Percentiles rank a stretch among this genome's conserved stretches.
These are phyloP conservation scores for Gracilaria caudata DNA, from an alignment of 23 red algal genomes.

Conservation along the genomic window DNA sequence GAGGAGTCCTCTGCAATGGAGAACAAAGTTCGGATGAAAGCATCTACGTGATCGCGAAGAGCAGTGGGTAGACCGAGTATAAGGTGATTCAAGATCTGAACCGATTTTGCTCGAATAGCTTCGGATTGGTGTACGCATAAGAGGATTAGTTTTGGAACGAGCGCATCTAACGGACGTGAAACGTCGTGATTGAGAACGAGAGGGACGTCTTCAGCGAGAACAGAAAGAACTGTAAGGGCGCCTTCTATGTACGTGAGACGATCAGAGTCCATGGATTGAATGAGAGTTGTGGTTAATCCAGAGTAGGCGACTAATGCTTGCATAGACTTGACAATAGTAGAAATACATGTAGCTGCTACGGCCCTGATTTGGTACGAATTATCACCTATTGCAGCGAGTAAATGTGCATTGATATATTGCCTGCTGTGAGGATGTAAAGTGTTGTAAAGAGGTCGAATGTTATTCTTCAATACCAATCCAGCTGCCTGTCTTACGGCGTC, in stretches of 20 bases:
- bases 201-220: slow-evolving; percentile 79
- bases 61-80: slow-evolving; percentile 69
- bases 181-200: slow-evolving; percentile 66
- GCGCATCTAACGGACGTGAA: slow-evolving; percentile 67
- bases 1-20: slow-evolving; percentile 71
- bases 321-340: slow-evolving; percentile 55
- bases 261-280: slow-evolving; percentile 53
- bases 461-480: slow-evolving; percentile 86
- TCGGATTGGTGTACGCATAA: slow-evolving; percentile 66
- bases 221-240: slow-evolving; percentile 70
- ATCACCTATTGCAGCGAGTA: slow-evolving; percentile 80
- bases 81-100: slow-evolving; percentile 82
- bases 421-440: slow-evolving; percentile 55
- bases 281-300: slow-evolving; percentile 68
- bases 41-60: slow-evolving; percentile 62
- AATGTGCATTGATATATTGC: slow-evolving; percentile 66
- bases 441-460: slow-evolving; percentile 71
- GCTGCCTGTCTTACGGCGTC: slow-evolving; percentile 76
- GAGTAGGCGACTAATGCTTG: slow-evolving; percentile 46
- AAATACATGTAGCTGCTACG: slow-evolving; percentile 76
- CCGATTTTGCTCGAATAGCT: slow-evolving; percentile 48
- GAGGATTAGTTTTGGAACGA: slow-evolving; percentile 76
- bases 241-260: slow-evolving; percentile 63
- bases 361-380: slow-evolving; percentile 54
- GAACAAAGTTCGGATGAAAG: slow-evolving; percentile 62